Evolutionary conservation across 2,329 filamentous ascomycete species (phyloP).

Genomic region (Pseudonectria foliicola): DNA sequence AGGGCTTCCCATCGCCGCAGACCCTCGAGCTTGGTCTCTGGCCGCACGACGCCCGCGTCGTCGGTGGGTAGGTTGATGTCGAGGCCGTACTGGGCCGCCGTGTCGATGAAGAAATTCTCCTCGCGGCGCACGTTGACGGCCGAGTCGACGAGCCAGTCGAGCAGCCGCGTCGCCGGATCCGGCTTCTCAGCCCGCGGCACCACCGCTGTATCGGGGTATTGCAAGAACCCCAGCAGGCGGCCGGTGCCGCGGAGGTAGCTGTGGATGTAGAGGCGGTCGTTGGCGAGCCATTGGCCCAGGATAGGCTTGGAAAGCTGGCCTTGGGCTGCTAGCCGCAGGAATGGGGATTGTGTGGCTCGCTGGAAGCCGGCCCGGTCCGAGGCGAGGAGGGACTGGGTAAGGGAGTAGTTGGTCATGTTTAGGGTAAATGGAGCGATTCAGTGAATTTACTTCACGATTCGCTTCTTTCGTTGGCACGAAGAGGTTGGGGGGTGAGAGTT

Average conservation of each 20-base stretch:
- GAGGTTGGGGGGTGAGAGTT: too few relatives aligned
- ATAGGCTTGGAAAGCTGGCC: conserved; percentile 50
- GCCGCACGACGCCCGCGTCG: conserved; percentile 15
- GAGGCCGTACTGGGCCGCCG: conserved; percentile 53
- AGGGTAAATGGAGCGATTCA: too few relatives aligned
- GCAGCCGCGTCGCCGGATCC: conserved; percentile 45
- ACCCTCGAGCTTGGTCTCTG: conserved; percentile 31
- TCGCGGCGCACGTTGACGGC: conserved; percentile 61
- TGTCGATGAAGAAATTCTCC: conserved; percentile 60
- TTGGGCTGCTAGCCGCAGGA: conserved; percentile 57
- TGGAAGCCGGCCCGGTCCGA: conserved; percentile 39
- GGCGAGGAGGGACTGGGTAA: conserved; percentile 51
- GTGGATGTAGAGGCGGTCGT: conserved; percentile 65
- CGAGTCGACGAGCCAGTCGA: conserved; percentile 56
- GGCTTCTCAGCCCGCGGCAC: conserved; percentile 2
- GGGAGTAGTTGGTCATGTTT: conserved; percentile 24
- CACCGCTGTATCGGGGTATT: conserved; percentile 36
- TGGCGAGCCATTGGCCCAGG: conserved; percentile 61
- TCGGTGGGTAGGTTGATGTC: conserved; percentile 33
- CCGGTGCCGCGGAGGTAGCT: conserved; percentile 63
- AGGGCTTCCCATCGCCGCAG: conserved; percentile 37
- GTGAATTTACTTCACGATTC: too few relatives aligned
- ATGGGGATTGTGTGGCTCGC: conserved; percentile 57
- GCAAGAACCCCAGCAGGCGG: conserved; percentile 54
- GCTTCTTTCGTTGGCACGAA: too few relatives aligned